Evolutionary conservation across 352 stramenopile species (phyloP).

Genomic region (Phytophthora idaei): DNA sequence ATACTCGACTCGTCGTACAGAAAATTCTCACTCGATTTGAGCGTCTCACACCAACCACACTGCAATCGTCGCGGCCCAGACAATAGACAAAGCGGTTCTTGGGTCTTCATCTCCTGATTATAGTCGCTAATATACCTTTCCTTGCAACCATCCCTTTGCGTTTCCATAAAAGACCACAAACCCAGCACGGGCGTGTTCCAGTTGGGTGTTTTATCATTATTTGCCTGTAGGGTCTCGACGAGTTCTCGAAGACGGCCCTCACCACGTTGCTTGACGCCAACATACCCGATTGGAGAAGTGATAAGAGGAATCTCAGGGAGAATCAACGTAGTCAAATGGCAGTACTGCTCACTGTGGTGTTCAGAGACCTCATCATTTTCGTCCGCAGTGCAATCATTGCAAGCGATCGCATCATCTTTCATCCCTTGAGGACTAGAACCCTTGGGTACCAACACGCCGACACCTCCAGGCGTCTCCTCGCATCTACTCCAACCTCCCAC

Average conservation of each 20-base stretch:
- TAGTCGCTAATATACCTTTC: not conserved
- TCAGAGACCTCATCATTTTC: not conserved
- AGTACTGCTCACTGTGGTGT: not conserved
- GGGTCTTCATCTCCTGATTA: not conserved
- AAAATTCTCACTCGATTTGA: constrained; percentile 2
- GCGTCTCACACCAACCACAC: constrained; percentile 25
- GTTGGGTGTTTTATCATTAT: not conserved
- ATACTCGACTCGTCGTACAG: constrained; percentile 27
- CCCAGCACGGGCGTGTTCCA: not conserved
- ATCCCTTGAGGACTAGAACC: not conserved
- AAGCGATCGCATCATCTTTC: not conserved
- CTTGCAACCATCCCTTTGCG: not conserved
- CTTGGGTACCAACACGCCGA: not conserved
- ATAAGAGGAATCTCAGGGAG: not conserved
- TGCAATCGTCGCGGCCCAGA: constrained; percentile 16
- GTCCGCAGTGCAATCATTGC: not conserved
- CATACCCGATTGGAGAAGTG: not conserved
- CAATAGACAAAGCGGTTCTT: not conserved
- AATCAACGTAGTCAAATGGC: constrained; percentile 5
- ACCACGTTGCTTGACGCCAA: constrained; percentile 14
- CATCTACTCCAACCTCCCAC: not conserved
- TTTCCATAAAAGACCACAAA: constrained; percentile 18
- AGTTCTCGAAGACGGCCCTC: constrained; percentile 11
- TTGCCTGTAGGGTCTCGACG: not conserved
- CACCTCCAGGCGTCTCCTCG: not conserved